Percentiles rank a stretch among this genome's conserved stretches.
Evolutionary conservation across 306 rosid species (phyloP).

Genomic region (Acacia crassicarpa): DNA sequence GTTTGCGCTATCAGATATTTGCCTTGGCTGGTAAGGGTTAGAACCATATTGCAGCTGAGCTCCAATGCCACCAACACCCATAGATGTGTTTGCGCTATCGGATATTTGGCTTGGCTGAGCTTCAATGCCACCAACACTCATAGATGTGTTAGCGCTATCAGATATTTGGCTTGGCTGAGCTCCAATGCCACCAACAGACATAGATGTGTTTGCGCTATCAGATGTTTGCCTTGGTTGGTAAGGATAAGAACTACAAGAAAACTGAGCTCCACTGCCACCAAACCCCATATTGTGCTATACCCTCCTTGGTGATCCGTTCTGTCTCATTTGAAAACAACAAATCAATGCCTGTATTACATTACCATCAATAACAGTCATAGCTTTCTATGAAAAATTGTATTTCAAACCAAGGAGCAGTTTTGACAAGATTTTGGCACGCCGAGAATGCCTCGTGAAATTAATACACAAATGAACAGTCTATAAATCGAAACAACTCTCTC

Average conservation of each 20-base stretch:
- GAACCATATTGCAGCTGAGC: no score
- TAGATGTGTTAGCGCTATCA: no score
- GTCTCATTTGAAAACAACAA: slow-evolving; percentile 1
- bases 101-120: no score
- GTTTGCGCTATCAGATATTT: no score
- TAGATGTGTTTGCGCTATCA: slow-evolving; percentile 23
- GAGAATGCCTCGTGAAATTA: not conserved
- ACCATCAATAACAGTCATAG: not conserved
- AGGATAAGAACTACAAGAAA: slow-evolving; percentile 42
- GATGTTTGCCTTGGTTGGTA: slow-evolving; percentile 43
- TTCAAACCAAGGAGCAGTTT: not conserved
- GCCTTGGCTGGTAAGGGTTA: no score
- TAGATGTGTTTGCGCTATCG: no score
- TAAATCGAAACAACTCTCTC: not conserved
- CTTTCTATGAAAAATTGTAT: not conserved
- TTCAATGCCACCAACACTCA: no score
- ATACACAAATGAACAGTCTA: not conserved
- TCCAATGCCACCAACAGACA: slow-evolving; percentile 46
- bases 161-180: slow-evolving; percentile 42
- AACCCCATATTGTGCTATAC: slow-evolving; percentile 38
- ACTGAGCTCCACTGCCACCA: slow-evolving; percentile 43
- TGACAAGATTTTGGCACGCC: not conserved
- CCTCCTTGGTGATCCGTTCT: slow-evolving; percentile 48
- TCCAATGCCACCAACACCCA: no score
- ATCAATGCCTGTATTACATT: slow-evolving; percentile 12